phyloP scores from a whole-genome alignment of 2,329 filamentous ascomycete genomes.

The Coleophoma eucalyptorum region DNA sequence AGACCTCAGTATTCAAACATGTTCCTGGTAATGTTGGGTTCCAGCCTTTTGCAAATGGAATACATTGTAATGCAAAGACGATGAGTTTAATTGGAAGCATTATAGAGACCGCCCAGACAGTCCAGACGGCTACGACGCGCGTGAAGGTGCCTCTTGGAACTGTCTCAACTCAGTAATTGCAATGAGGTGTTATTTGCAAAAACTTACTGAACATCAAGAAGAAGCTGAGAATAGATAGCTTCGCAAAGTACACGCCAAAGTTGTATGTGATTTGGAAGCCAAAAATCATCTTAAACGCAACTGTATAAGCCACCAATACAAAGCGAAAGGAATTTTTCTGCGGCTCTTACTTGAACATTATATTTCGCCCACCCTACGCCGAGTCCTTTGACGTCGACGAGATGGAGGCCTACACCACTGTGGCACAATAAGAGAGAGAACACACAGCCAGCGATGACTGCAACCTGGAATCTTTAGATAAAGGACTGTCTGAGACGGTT shows the following conservation, averaged over 20 bases:
- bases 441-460: neutral
- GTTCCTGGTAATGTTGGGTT: neutral
- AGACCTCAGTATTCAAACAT: neutral
- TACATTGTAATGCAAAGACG: neutral
- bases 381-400: neutral
- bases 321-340: neutral
- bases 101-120: neutral
- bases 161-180: neutral
- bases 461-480: neutral
- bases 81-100: neutral
- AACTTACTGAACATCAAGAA: neutral
- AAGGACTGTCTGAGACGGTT: too few relatives aligned
- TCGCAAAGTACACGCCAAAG: neutral
- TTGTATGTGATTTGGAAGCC: neutral
- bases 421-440: neutral
- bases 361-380: neutral
- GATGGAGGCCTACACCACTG: neutral
- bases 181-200: too few relatives aligned
- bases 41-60: neutral
- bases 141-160: neutral
- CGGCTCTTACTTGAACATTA: neutral
- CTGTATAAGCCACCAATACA: neutral
- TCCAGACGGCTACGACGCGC: neutral
- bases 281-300: neutral
- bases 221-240: neutral